Percentiles rank a stretch among this genome's conserved stretches.
Conservation (phyloP, 495 filamentous ascomycete species). For the Penicillium waksmanii region DNA sequence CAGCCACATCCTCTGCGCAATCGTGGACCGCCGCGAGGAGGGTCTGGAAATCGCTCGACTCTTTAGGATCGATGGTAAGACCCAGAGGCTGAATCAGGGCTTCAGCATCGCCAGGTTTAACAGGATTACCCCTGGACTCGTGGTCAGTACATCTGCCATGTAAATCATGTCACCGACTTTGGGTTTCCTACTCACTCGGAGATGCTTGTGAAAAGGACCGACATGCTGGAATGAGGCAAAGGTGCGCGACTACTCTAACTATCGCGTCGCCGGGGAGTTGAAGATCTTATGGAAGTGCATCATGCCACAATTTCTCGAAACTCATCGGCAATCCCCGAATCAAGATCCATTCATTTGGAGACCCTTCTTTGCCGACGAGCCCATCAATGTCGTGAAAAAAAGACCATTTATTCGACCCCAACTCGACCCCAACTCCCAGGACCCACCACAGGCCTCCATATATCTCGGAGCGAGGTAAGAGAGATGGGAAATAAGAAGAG, state of each 20-base stretch:
- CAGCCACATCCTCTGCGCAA: slow-evolving; percentile 33
- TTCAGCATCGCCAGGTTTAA: slow-evolving; percentile 34
- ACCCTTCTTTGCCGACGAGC: slow-evolving; percentile 14
- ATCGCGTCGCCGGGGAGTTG: slow-evolving; percentile 1
- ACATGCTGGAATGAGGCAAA: slow-evolving; percentile 24
- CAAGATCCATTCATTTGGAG: slow-evolving; percentile 1
- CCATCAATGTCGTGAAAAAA: slow-evolving; percentile 6
- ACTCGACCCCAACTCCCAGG: slow-evolving; percentile 23
- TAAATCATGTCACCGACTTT: not conserved
- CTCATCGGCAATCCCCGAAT: slow-evolving; percentile 14
- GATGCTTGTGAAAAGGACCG: slow-evolving; percentile 39
- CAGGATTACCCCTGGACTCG: slow-evolving; percentile 28
- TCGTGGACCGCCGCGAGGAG: slow-evolving; percentile 40
- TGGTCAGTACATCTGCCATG: slow-evolving; percentile 7
- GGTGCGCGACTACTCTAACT: not conserved
- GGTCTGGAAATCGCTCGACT: slow-evolving; percentile 35
- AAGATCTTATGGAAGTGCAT: slow-evolving; percentile 12
- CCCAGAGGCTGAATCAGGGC: slow-evolving; percentile 28
- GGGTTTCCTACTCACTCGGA: slow-evolving; percentile 28
- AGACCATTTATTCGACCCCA: slow-evolving; percentile 12
- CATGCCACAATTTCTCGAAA: slow-evolving; percentile 9
- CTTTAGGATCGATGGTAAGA: slow-evolving; percentile 33
- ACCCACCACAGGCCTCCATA: slow-evolving; percentile 11
- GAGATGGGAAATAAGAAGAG: not conserved
- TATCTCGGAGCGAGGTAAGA: slow-evolving; percentile 4